Evolutionary conservation across 2,329 filamentous ascomycete genomes (phyloP).

Genomic region (Cercospora sojina): DNA sequence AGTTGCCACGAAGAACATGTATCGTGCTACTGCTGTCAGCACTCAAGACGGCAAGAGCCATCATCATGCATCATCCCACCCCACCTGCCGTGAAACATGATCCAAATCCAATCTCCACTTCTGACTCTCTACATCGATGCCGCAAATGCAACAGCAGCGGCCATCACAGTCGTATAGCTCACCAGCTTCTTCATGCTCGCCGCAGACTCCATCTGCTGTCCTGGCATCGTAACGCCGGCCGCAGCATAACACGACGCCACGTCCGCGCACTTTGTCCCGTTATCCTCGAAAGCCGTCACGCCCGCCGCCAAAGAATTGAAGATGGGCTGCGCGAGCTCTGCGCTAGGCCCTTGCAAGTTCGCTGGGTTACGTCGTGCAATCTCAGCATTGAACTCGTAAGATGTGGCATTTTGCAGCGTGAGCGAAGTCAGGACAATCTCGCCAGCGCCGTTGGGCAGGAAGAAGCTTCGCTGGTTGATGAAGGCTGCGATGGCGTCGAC

Average conservation of each 20-base stretch:
- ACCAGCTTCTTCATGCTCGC: background rate
- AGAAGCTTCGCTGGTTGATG: constrained; percentile 14
- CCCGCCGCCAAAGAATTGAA: constrained; percentile 11
- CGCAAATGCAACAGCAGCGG: constrained; percentile 2
- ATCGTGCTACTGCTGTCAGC: background rate
- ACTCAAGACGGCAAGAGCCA: background rate
- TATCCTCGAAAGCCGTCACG: constrained; percentile 14
- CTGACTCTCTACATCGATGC: constrained; percentile 4
- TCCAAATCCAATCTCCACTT: background rate
- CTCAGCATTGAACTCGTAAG: constrained; percentile 12
- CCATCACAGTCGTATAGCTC: constrained; percentile 2
- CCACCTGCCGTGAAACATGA: background rate
- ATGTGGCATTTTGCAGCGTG: constrained; percentile 15
- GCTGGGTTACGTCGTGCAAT: constrained; percentile 9
- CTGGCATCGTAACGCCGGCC: background rate
- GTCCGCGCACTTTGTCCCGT: constrained; percentile 1
- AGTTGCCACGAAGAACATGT: background rate
- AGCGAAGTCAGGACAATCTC: constrained; percentile 7
- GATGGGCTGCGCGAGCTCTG: constrained; percentile 6
- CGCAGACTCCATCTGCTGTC: background rate
- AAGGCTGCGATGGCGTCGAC: constrained; percentile 12
- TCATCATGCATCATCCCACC: background rate
- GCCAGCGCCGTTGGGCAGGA: constrained; percentile 9
- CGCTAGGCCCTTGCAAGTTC: constrained; percentile 3
- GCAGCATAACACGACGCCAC: constrained; percentile 1